phyloP scores from a whole-genome alignment of 2,329 filamentous ascomycete species.

The Clarireedia hainanense region DNA sequence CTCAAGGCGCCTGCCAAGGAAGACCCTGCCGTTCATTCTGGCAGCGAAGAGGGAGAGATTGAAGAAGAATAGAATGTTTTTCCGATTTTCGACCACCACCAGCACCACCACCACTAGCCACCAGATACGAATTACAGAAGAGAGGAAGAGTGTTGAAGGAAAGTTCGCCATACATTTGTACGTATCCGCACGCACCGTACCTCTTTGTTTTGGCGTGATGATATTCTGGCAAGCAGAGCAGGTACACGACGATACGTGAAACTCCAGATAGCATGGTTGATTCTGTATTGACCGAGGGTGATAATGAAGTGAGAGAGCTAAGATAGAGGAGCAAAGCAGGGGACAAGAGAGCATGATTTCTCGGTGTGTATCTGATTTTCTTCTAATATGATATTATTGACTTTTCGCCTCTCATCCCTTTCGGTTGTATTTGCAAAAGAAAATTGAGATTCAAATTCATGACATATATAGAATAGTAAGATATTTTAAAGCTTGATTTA shows the following conservation, averaged over 20 bases:
- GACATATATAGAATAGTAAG: conserved; percentile 14
- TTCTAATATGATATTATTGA: conserved; percentile 10
- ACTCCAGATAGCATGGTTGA: neutral
- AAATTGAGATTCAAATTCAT: conserved; percentile 6
- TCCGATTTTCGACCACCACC: neutral
- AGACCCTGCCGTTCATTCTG: conserved; percentile 48
- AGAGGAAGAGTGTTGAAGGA: neutral
- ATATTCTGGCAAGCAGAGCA: conserved; percentile 23
- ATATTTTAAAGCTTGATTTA: conserved; percentile 11
- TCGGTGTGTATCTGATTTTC: conserved; percentile 14
- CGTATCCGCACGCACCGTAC: conserved; percentile 28
- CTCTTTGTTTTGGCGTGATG: conserved; percentile 26
- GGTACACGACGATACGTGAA: conserved; percentile 8
- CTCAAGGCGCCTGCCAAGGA: conserved; percentile 32
- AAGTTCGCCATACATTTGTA: conserved; percentile 23
- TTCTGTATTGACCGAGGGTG: neutral
- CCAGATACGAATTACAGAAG: too few relatives aligned
- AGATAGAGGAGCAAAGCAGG: neutral
- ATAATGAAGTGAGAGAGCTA: neutral
- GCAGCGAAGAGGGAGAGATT: conserved; percentile 97
- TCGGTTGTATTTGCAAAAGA: neutral
- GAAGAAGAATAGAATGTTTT: conserved; percentile 60
- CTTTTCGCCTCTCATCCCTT: conserved; percentile 10
- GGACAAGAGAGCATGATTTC: conserved; percentile 1
- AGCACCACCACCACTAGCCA: too few relatives aligned